phyloP scores from a whole-genome alignment of 345 rosid genomes.

The Conringia planisiliqua region DNA sequence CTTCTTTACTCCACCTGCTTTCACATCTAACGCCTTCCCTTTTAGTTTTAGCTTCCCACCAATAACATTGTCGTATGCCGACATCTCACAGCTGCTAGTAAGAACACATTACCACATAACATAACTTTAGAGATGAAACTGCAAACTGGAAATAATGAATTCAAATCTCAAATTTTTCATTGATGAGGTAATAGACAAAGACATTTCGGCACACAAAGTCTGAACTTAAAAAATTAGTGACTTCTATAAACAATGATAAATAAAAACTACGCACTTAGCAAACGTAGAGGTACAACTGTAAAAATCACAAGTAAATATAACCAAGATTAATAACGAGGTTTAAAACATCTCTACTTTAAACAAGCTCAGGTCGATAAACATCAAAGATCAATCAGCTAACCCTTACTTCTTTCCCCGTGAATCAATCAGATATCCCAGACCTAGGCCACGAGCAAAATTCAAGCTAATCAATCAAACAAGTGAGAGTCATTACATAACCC shows the following conservation, averaged over 20 bases:
- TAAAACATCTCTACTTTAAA: not conserved
- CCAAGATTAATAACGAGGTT: not conserved
- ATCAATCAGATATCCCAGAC: not conserved
- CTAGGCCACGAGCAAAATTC: not conserved
- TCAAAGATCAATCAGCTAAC: not conserved
- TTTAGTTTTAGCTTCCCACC: slow-evolving; percentile 92
- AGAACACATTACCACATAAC: slow-evolving; percentile 2
- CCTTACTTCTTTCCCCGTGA: not conserved
- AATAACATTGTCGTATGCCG: slow-evolving; percentile 64
- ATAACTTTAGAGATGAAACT: not conserved
- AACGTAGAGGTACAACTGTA: not conserved
- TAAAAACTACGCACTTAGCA: not conserved
- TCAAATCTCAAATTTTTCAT: not conserved
- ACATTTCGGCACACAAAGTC: not conserved
- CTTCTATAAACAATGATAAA: not conserved
- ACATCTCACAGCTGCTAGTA: slow-evolving; percentile 48
- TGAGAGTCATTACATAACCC: not conserved
- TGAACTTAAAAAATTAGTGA: not conserved
- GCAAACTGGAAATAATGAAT: not conserved
- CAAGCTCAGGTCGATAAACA: not conserved
- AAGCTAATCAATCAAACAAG: not conserved
- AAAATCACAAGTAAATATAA: not conserved
- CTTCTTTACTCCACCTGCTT: slow-evolving; percentile 81
- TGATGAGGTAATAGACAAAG: not conserved
- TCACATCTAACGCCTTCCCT: slow-evolving; percentile 92